These are phyloP conservation scores for Aspergillus aculeatus DNA, from an alignment of 2,329 filamentous ascomycete genomes.

Conservation along the genomic window DNA sequence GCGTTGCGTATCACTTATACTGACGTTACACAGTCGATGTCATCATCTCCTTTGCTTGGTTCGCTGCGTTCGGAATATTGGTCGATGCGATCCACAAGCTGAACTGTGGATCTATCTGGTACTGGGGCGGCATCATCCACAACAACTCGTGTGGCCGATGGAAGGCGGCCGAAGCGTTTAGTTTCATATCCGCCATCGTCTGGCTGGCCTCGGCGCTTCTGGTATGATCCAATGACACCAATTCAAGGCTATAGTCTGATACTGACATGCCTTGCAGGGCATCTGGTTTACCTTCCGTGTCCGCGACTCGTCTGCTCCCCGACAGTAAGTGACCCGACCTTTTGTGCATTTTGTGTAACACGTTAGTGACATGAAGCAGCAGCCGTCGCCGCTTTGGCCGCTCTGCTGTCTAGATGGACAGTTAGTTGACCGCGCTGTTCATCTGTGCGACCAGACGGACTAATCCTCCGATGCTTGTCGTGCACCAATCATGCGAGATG, in stretches of 20 bases:
- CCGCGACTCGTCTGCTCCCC: constrained; percentile 16
- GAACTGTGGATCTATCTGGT: constrained; percentile 57
- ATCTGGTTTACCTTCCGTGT: constrained; percentile 39
- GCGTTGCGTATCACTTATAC: background rate
- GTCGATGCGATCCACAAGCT: constrained; percentile 56
- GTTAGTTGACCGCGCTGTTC: too few species aligned
- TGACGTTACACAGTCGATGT: constrained; percentile 55
- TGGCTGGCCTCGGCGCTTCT: constrained; percentile 67
- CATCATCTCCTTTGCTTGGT: constrained; percentile 68
- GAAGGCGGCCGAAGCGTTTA: constrained; percentile 70
- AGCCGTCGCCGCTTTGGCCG: constrained; percentile 12
- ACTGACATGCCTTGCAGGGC: constrained; percentile 24
- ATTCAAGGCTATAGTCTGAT: background rate
- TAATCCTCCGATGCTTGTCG: too few species aligned
- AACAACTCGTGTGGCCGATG: constrained; percentile 63
- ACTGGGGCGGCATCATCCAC: constrained; percentile 57
- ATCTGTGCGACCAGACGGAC: too few species aligned
- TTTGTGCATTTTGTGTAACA: background rate
- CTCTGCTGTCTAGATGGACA: constrained; percentile 9
- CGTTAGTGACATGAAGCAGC: background rate
- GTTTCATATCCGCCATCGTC: constrained; percentile 67
- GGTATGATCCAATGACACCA: constrained; percentile 31
- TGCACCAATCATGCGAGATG: too few species aligned
- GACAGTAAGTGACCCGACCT: constrained; percentile 21
- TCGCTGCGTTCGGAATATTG: constrained; percentile 65